Conservation (phyloP, 495 filamentous ascomycete species). For the Aspergillus ellipticus region DNA sequence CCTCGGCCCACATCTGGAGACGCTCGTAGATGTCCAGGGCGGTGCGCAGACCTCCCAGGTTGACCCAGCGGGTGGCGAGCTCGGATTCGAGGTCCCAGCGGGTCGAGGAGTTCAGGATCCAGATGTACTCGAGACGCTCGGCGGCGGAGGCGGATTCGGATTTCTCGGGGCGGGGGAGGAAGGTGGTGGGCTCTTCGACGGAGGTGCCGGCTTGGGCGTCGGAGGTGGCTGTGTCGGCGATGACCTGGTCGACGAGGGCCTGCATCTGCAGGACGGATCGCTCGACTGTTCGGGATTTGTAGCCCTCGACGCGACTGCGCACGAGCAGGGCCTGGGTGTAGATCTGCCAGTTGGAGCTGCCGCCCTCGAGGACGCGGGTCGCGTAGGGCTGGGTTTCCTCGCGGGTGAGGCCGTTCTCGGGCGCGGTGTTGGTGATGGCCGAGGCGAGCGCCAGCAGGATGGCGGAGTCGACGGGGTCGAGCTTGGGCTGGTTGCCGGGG, state of each 20-base stretch:
- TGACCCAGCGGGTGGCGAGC: conserved; percentile 84
- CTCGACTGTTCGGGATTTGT: conserved; percentile 80
- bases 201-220: conserved; percentile 25
- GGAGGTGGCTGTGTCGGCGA: conserved; percentile 71
- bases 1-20: conserved; percentile 92
- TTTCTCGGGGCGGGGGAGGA: conserved; percentile 74
- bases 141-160: conserved; percentile 71
- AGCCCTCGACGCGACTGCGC: conserved; percentile 82
- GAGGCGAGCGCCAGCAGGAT: conserved; percentile 78
- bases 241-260: conserved; percentile 91
- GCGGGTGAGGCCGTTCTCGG: conserved; percentile 76
- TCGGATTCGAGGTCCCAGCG: conserved; percentile 94
- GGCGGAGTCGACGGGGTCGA: conserved; percentile 78
- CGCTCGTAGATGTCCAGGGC: conserved; percentile 96
- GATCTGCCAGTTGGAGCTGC: conserved; percentile 94
- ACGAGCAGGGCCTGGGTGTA: conserved; percentile 91
- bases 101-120: conserved; percentile 75
- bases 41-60: conserved; percentile 78
- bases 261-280: conserved; percentile 90
- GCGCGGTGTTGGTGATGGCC: conserved; percentile 83
- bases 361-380: conserved; percentile 78
- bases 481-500: conserved; percentile 75
- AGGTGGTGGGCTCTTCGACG: conserved; percentile 54
- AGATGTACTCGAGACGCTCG: conserved; percentile 77
- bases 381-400: conserved; percentile 94